Percentiles rank a stretch among this genome's conserved stretches.
Evolutionary conservation across 2,329 filamentous ascomycete genomes (phyloP).

Genomic region (Trichoderma brevicompactum): DNA sequence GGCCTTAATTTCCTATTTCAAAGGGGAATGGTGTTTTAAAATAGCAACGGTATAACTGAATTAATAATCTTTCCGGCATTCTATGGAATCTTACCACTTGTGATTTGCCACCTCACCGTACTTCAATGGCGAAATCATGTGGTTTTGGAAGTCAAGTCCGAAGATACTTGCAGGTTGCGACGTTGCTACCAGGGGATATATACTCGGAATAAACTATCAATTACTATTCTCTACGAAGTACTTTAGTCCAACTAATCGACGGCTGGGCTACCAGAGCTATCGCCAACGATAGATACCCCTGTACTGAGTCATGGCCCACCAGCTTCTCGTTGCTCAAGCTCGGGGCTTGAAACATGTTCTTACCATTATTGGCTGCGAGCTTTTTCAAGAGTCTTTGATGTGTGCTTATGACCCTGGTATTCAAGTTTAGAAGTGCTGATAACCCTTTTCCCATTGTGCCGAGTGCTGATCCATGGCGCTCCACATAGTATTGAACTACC

Average conservation of each 20-base stretch:
- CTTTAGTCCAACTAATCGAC: background rate
- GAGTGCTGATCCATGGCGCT: background rate
- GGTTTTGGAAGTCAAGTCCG: background rate
- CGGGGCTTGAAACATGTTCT: background rate
- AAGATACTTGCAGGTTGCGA: background rate
- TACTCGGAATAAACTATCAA: too few relatives aligned
- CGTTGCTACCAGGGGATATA: background rate
- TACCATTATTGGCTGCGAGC: background rate
- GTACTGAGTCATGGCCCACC: background rate
- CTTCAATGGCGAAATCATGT: background rate
- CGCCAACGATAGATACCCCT: background rate
- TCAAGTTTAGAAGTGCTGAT: background rate
- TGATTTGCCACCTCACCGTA: background rate
- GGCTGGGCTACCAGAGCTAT: background rate
- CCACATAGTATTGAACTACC: background rate
- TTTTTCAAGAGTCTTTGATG: background rate
- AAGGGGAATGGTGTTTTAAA: background rate
- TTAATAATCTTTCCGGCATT: background rate
- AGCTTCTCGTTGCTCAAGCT: background rate
- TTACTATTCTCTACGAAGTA: background rate
- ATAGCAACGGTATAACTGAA: background rate
- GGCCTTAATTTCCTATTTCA: too few relatives aligned
- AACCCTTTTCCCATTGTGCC: background rate
- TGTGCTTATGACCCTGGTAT: background rate
- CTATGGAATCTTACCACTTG: background rate